Percentiles rank a stretch among this genome's conserved stretches.
Evolutionary conservation across 495 filamentous ascomycete genomes (phyloP).

Genomic region (Haplographium delicatum): DNA sequence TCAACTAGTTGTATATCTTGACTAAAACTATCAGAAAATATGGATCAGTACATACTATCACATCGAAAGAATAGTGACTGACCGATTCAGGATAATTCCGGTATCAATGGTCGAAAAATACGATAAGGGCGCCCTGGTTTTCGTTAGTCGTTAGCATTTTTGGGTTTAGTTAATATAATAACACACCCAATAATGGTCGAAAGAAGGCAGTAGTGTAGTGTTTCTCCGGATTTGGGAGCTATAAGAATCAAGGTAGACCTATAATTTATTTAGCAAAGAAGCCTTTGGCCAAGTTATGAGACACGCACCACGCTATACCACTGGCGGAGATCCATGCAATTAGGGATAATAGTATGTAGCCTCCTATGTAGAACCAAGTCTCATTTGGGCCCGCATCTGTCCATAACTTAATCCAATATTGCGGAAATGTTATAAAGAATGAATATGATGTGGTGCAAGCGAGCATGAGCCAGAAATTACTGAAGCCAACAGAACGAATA

Average conservation of each 20-base stretch:
- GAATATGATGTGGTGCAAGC: constrained; percentile 26
- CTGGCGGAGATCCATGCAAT: constrained; percentile 36
- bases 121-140: constrained; percentile 22
- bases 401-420: constrained; percentile 37
- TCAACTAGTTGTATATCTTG: constrained; percentile 22
- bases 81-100: constrained; percentile 19
- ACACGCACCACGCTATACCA: constrained; percentile 20
- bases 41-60: not conserved
- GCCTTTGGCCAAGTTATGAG: not conserved
- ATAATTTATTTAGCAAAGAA: not conserved
- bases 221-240: constrained; percentile 20
- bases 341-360: constrained; percentile 30
- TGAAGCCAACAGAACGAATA: constrained; percentile 43
- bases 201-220: constrained; percentile 20
- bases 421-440: constrained; percentile 25
- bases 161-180: too few relatives aligned
- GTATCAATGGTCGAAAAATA: constrained; percentile 25
- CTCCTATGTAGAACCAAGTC: constrained; percentile 18
- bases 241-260: constrained; percentile 21
- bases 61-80: not conserved
- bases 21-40: constrained; percentile 16
- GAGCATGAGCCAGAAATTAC: constrained; percentile 38
- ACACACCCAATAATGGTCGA: constrained; percentile 17
- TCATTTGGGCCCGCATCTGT: constrained; percentile 19
- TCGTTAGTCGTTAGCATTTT: constrained; percentile 6